Evolutionary conservation across 768 basidiomycete species (phyloP), one percentile per base, ranked within the genome.

Genomic region (Panaeolus papilionaceus): DNA sequence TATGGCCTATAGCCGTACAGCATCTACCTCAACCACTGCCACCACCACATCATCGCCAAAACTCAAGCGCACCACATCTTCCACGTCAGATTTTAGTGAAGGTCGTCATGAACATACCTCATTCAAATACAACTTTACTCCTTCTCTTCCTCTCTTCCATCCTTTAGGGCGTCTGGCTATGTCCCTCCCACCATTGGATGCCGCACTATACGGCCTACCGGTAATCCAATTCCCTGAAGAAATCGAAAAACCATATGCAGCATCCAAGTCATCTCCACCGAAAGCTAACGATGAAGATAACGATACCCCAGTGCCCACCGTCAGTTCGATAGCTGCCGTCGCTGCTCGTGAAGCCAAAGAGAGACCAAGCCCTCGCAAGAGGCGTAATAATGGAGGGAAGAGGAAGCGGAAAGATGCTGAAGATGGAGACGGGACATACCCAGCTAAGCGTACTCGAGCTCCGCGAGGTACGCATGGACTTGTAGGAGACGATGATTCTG

Each of bases 381-480:
- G 81, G 74, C 75, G 81, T 67, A 62, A 77, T 44, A 82, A 45
- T 51, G 64, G 64, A 51, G 81, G 79, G 14, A 89, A 88, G 74
- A 80, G 90, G 64, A 89, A 84, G 73, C 81, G 89, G 23, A 88
- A 80, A 72, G 89, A 89, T 38, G 76, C 73, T 7, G 89, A 91
- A 51, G 89, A 90, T 58, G 86, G 84, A 12, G 89, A 91, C 69
- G 83, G 85, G 1, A 85, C 86, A n/a, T 91, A 90, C 72, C 89
- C 90, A n/a, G 87, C 89, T 11, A 92, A 90, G 77, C 84, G 89
- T 28, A 82, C 87, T 20, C 84, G 90, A 33, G 79, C 83, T 65
- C 83, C 88, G 6, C 78, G 90, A 68, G 82, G 82, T 26, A 74
- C 73, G 14, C 76, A 76, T 8, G 75, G 73, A 18, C 79, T 73